Evolutionary conservation across 192 early-diverging fungal species (phyloP).

Genomic region (Coemansia sp.): DNA sequence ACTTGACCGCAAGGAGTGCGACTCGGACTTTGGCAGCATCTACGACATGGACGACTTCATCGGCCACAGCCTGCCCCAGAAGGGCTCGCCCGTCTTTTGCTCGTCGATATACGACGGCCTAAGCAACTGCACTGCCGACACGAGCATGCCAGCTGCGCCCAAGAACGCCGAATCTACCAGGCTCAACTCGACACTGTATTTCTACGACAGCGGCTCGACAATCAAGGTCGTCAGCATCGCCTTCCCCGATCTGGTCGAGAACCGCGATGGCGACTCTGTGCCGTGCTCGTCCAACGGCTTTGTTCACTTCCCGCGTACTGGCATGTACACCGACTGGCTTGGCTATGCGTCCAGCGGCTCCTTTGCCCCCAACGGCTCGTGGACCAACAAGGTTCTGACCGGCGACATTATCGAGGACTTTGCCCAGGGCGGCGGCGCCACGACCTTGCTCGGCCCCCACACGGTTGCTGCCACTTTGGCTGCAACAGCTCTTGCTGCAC

Average conservation of each 20-base stretch:
- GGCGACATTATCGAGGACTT: conserved; percentile 22
- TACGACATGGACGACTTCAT: conserved; percentile 42
- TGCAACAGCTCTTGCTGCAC: not conserved
- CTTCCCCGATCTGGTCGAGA: conserved; percentile 30
- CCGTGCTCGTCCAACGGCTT: conserved; percentile 40
- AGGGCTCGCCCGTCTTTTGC: conserved; percentile 38
- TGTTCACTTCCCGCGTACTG: conserved; percentile 37
- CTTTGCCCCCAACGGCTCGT: conserved; percentile 37
- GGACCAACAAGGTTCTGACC: conserved; percentile 18
- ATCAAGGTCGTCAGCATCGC: conserved; percentile 32
- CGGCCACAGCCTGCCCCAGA: conserved; percentile 34
- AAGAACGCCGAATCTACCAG: conserved; percentile 18
- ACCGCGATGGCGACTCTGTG: conserved; percentile 6
- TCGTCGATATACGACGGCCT: conserved; percentile 36
- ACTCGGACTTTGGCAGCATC: conserved; percentile 22
- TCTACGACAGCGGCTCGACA: conserved; percentile 25
- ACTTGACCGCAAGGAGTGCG: conserved; percentile 24
- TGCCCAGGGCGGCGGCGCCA: conserved; percentile 6
- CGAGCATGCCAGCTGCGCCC: conserved; percentile 16
- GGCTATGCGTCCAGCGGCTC: conserved; percentile 35
- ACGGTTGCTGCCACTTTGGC: not conserved
- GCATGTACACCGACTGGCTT: conserved; percentile 47
- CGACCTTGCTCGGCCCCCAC: not conserved
- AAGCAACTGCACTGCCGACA: conserved; percentile 28
- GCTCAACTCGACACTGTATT: conserved; percentile 44